Conservation (phyloP, 2,329 filamentous ascomycete species). For the Septoria petroselini region DNA sequence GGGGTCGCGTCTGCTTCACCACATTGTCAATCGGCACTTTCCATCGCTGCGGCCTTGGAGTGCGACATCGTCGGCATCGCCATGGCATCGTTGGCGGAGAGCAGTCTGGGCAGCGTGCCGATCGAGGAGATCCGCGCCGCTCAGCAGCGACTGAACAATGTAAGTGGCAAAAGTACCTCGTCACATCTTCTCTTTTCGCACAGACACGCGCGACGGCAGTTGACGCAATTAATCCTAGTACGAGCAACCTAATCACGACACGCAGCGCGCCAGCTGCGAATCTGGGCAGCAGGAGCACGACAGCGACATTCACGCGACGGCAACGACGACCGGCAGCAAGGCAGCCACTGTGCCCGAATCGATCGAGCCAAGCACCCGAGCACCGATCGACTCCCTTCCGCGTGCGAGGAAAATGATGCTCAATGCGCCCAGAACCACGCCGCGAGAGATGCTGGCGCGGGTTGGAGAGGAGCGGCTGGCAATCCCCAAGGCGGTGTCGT, state of each 20-base stretch:
- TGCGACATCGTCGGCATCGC: too few relatives aligned
- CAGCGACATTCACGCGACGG: not conserved
- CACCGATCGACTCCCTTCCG: slow-evolving; percentile 15
- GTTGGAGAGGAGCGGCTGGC: slow-evolving; percentile 1
- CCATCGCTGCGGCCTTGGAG: too few relatives aligned
- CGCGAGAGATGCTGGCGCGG: slow-evolving; percentile 29
- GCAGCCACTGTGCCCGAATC: slow-evolving; percentile 25
- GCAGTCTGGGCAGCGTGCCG: slow-evolving; percentile 30
- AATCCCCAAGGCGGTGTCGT: slow-evolving; percentile 33
- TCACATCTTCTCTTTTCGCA: not conserved
- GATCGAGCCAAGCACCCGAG: slow-evolving; percentile 14
- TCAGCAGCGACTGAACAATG: slow-evolving; percentile 26
- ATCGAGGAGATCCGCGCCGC: slow-evolving; percentile 21
- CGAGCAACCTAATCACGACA: slow-evolving; percentile 23
- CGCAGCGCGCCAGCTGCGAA: not conserved
- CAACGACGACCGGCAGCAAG: slow-evolving; percentile 2
- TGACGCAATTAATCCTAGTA: slow-evolving; percentile 35
- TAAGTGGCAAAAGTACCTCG: slow-evolving; percentile 14
- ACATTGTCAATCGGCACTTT: too few relatives aligned
- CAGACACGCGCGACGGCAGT: slow-evolving; percentile 12
- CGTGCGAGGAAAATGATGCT: slow-evolving; percentile 20
- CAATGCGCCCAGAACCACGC: slow-evolving; percentile 25
- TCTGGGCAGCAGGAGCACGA: slow-evolving; percentile 1
- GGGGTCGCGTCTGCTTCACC: too few relatives aligned
- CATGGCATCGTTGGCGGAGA: slow-evolving; percentile 32